These are phyloP conservation scores for Tarenaya hassleriana DNA, from an alignment of 345 rosid genomes.

Conservation along the genomic window DNA sequence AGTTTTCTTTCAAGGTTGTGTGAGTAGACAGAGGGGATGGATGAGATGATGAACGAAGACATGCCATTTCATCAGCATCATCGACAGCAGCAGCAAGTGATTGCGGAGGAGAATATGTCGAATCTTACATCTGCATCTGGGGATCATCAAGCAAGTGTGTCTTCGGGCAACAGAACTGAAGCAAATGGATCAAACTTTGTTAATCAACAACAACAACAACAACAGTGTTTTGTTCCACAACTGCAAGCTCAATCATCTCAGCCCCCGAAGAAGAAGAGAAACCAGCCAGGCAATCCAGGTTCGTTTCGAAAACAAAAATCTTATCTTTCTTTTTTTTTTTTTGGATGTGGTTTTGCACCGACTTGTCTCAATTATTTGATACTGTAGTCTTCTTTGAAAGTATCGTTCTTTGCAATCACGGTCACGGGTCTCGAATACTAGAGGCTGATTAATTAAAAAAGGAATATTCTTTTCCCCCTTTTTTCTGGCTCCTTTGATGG, in stretches of 20 bases:
- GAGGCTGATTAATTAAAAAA: too few species aligned
- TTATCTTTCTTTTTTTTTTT: neutral
- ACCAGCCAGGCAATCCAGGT: conserved; percentile 96
- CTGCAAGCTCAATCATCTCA: conserved; percentile 34
- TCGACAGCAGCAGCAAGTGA: conserved; percentile 32
- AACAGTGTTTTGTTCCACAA: conserved; percentile 41
- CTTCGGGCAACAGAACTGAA: conserved; percentile 62
- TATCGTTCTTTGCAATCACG: conserved; percentile 21
- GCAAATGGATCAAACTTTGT: conserved; percentile 33
- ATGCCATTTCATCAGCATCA: conserved; percentile 42
- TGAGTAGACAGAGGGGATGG: too few species aligned
- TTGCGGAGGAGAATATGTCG: conserved; percentile 66
- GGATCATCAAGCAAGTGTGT: conserved; percentile 56
- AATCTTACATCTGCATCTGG: conserved; percentile 85
- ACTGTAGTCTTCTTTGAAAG: conserved; percentile 24
- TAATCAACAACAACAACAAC: conserved; percentile 30
- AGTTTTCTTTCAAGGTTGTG: neutral
- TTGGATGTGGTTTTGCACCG: conserved; percentile 18
- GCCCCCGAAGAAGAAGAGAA: conserved; percentile 64
- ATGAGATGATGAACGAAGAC: conserved; percentile 42
- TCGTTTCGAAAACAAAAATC: conserved; percentile 8
- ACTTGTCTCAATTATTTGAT: conserved; percentile 25
- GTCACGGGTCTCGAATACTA: too few species aligned
- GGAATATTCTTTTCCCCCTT: conserved; percentile 28
- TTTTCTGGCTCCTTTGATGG: conserved; percentile 17